These are phyloP conservation scores for Nadsonia starkeyi-henricii DNA, from an alignment of 1,139 yeast genomes.

Conservation along the genomic window DNA sequence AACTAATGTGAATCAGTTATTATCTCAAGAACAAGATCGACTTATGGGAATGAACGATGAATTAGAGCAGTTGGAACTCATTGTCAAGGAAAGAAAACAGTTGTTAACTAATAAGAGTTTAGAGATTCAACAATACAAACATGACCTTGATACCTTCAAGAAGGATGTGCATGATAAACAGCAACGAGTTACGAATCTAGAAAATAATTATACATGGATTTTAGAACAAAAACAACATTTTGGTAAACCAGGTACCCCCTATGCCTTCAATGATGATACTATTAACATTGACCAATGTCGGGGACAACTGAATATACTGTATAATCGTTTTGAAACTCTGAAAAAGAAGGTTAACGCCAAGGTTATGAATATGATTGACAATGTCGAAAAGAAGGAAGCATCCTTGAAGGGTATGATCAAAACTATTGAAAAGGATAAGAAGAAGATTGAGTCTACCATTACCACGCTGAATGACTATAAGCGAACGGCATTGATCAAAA, in stretches of 20 bases:
- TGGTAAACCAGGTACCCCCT: conserved; percentile 25
- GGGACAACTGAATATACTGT: conserved; percentile 41
- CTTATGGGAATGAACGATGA: conserved; percentile 68
- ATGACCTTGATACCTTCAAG: conserved; percentile 49
- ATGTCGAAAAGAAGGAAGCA: conserved; percentile 77
- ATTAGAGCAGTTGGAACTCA: conserved; percentile 43
- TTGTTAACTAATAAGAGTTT: conserved; percentile 38
- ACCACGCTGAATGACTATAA: conserved; percentile 78
- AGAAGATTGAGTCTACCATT: conserved; percentile 80
- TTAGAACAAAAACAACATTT: conserved; percentile 41
- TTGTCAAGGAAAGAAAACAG: conserved; percentile 40
- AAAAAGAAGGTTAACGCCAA: conserved; percentile 74
- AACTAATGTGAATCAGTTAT: conserved; percentile 27
- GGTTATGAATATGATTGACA: conserved; percentile 89
- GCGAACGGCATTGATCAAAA: conserved; percentile 64
- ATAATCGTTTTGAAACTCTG: conserved; percentile 55
- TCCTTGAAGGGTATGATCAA: conserved; percentile 67
- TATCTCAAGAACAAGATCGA: conserved; percentile 50
- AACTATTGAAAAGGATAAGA: conserved; percentile 82
- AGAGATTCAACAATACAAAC: conserved; percentile 43
- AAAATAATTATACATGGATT: conserved; percentile 59
- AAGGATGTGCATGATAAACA: conserved; percentile 29
- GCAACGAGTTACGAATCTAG: conserved; percentile 34
- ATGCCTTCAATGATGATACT: conserved; percentile 33
- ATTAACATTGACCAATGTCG: conserved; percentile 52